Conservation (phyloP, 192 early-diverging fungal species). For the Haplosporangium gracile region DNA sequence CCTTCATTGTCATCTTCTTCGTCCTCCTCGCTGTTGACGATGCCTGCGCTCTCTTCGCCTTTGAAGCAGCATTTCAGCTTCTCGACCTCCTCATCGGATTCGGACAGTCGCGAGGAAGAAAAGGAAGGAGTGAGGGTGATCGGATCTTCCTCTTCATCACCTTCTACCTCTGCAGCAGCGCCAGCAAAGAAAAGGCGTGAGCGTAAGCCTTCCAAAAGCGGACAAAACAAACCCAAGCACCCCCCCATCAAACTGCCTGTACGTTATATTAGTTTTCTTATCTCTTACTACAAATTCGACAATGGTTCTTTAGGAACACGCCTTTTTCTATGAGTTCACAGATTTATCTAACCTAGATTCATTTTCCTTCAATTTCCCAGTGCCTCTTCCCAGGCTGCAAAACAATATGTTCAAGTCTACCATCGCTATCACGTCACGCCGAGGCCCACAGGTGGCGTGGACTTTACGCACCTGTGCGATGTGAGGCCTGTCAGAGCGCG, state of each 20-base stretch:
- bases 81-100: background rate
- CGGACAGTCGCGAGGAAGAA: background rate
- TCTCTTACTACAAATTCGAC: background rate
- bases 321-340: background rate
- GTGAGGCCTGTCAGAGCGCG: conserved; percentile 31
- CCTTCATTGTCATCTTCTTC: background rate
- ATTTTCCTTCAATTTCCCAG: background rate
- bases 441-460: conserved; percentile 40
- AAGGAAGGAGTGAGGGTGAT: background rate
- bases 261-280: background rate
- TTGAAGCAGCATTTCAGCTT: conserved; percentile 9
- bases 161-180: background rate
- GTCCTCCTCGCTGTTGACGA: background rate
- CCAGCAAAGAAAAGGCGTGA: background rate
- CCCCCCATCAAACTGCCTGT: background rate
- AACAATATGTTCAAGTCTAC: conserved; percentile 23
- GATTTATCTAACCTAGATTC: background rate
- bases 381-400: conserved; percentile 13
- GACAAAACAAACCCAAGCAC: background rate
- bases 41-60: background rate
- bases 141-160: background rate
- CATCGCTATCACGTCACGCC: conserved; percentile 23
- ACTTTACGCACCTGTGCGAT: conserved; percentile 30
- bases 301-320: no score
- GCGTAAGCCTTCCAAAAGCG: background rate